Evolutionary conservation across 768 basidiomycete genomes (phyloP).

Genomic region (Multifurca ochricompacta): DNA sequence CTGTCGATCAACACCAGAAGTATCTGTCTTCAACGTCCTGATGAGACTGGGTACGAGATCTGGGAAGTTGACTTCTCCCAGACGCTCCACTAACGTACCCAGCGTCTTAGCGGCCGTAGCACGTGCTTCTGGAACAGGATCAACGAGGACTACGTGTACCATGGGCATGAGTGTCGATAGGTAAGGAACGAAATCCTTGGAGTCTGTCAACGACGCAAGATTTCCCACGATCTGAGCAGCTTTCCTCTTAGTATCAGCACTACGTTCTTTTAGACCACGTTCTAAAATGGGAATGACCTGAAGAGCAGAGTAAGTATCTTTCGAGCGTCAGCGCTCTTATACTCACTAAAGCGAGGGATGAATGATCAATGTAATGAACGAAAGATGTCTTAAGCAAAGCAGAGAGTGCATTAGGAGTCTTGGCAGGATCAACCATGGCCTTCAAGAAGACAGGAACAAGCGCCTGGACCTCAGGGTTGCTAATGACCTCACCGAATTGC

Average conservation of each 20-base stretch:
- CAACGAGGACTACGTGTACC: slow-evolving; percentile 87
- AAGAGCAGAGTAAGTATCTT: slow-evolving; percentile 1
- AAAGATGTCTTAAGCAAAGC: slow-evolving; percentile 90
- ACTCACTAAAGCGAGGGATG: slow-evolving; percentile 84
- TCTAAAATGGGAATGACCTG: slow-evolving; percentile 94
- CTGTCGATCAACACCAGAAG: slow-evolving; percentile 93
- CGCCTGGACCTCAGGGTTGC: slow-evolving; percentile 92
- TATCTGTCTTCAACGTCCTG: slow-evolving; percentile 83
- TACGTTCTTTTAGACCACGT: slow-evolving; percentile 83
- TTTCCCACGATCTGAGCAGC: slow-evolving; percentile 98
- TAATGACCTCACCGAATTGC: slow-evolving; percentile 97
- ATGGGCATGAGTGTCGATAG: slow-evolving; percentile 82
- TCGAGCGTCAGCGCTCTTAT: not conserved
- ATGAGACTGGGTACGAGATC: slow-evolving; percentile 88
- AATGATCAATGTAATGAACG: slow-evolving; percentile 96
- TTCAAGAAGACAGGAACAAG: slow-evolving; percentile 86
- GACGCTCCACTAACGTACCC: slow-evolving; percentile 91
- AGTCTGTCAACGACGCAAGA: slow-evolving; percentile 79
- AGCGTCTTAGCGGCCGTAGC: slow-evolving; percentile 96
- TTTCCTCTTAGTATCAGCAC: slow-evolving; percentile 91
- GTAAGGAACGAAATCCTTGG: slow-evolving; percentile 92
- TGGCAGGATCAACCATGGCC: slow-evolving; percentile 90
- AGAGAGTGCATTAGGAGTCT: slow-evolving; percentile 79
- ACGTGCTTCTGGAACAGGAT: slow-evolving; percentile 96
- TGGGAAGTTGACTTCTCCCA: slow-evolving; percentile 93